These are phyloP conservation scores for Kodamaea suecica DNA, from an alignment of 1,139 yeast species.

Conservation along the genomic window DNA sequence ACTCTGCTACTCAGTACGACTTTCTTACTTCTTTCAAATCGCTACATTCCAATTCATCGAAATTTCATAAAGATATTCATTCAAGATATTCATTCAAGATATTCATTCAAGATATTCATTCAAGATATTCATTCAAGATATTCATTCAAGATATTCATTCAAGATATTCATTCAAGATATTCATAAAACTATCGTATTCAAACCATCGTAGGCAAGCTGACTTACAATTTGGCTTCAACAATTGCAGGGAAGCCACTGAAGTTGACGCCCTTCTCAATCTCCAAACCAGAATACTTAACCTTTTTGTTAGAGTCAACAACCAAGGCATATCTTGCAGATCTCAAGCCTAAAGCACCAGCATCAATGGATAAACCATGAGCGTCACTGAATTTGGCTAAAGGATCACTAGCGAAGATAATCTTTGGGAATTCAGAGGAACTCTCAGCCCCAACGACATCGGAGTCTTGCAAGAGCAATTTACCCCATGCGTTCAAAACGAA, in stretches of 20 bases:
- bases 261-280: slow-evolving; percentile 23
- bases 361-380: slow-evolving; percentile 21
- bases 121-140: no score
- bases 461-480: slow-evolving; percentile 24
- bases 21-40: no score
- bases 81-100: no score
- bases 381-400: slow-evolving; percentile 22
- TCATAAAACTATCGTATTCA: no score
- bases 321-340: slow-evolving; percentile 72
- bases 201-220: no score
- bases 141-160: no score
- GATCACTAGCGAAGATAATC: slow-evolving; percentile 27
- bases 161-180: no score
- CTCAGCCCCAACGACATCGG: slow-evolving; percentile 9
- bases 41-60: no score
- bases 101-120: no score
- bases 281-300: slow-evolving; percentile 26
- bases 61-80: no score
- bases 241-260: slow-evolving; percentile 26
- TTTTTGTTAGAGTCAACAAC: slow-evolving; percentile 45
- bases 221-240: slow-evolving; percentile 10
- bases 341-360: slow-evolving; percentile 42
- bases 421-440: slow-evolving; percentile 16
- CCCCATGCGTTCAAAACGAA: slow-evolving; percentile 33
- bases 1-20: no score